Evolutionary conservation across 257 asterid genomes (phyloP), one percentile per base, ranked within the genome.

Genomic region (Coffea eugenioides): DNA sequence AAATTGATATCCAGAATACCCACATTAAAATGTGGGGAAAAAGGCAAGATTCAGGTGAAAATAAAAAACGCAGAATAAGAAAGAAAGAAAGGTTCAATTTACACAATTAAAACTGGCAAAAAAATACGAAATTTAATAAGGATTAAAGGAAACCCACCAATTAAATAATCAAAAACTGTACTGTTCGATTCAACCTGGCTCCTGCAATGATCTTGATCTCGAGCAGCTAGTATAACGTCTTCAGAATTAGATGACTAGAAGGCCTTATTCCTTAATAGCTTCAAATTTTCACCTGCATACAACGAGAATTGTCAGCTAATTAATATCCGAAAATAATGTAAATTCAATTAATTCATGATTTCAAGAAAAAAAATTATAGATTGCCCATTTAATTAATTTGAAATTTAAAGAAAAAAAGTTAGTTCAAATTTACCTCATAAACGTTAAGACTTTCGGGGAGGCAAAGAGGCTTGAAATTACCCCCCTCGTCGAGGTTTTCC

Each of bases 161-260:
- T 39, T 36, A 10, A 77, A 52, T 39, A 48, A 77, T 45, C 34
- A n/a, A 77, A 54, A 70, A 70, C n/a, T 23, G 27, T 20, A 80
- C 66, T 51, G 41, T 75, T 54, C 48, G 75, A 57, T 56, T 75
- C 54, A 75, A 75, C 57, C 67, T 52, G 36, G 70, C 65, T 62
- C 59, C 31, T 48, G 71, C 5, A 77, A 81, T 81, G 81, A 81
- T 81, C 84, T 59, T 76, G 81, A 81, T 81, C 77, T 31, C 23
- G 16, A 69, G 72, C 81, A 14, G 78, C 56, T n/a, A 8, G n/a
- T 11, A 48, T 25, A 23, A 49, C 43, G 43, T 56, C 74, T 71
- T 76, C 59, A 69, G 80, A 76, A 14, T 49, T 31, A 51, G 54
- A 75, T 52, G 15, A 75, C 31, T 67, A 77, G 36, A 25, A 72